phyloP scores from a whole-genome alignment of 2,329 filamentous ascomycete species.

The Cercospora citrullina region DNA sequence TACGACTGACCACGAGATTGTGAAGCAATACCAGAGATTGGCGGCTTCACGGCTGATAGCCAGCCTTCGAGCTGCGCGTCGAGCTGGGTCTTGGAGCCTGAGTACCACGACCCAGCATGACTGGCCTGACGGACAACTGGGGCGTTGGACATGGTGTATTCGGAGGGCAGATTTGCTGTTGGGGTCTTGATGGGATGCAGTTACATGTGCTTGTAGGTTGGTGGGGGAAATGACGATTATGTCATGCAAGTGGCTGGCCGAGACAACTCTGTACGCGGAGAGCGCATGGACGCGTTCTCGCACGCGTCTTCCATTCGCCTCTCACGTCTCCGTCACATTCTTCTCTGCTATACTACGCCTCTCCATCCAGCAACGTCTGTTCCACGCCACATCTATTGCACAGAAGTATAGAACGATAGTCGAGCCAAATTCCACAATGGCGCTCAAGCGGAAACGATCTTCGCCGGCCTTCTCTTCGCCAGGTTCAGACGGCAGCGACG shows the following conservation, averaged over 20 bases:
- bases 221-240: neutral
- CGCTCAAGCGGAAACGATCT: slow-evolving; percentile 61
- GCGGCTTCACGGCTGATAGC: slow-evolving; percentile 68
- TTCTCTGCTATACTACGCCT: neutral
- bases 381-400: neutral
- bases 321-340: neutral
- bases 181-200: neutral
- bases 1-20: slow-evolving; percentile 42
- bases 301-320: neutral
- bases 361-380: neutral
- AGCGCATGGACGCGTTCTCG: neutral
- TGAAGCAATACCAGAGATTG: slow-evolving; percentile 61
- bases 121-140: slow-evolving; percentile 57
- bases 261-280: neutral
- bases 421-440: slow-evolving; percentile 44
- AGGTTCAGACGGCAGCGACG: slow-evolving; percentile 41
- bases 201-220: neutral
- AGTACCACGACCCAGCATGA: slow-evolving; percentile 90
- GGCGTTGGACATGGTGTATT: slow-evolving; percentile 27
- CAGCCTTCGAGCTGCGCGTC: slow-evolving; percentile 70
- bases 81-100: slow-evolving; percentile 60
- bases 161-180: neutral
- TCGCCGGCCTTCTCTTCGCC: slow-evolving; percentile 46
- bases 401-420: neutral
- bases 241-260: neutral